Conservation (phyloP, 2,329 filamentous ascomycete species). For the Emergomyces orientalis region DNA sequence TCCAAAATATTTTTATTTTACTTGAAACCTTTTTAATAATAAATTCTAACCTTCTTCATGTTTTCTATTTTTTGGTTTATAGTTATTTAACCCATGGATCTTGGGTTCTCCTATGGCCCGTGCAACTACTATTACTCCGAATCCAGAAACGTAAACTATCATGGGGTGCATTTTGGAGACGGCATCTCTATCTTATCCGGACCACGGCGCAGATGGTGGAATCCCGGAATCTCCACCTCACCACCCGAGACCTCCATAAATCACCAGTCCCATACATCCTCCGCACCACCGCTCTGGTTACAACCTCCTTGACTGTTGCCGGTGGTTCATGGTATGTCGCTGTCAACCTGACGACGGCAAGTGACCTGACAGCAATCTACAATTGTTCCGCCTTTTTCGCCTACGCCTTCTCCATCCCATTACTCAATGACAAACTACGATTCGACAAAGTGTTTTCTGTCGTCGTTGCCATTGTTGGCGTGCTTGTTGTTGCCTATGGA, state of each 20-base stretch:
- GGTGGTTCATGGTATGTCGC: slow-evolving; percentile 94
- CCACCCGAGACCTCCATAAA: slow-evolving; percentile 28
- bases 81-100: slow-evolving; percentile 87
- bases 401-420: slow-evolving; percentile 87
- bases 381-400: slow-evolving; percentile 99
- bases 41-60: background rate
- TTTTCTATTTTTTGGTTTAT: slow-evolving; percentile 9
- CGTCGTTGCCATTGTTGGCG: slow-evolving; percentile 74
- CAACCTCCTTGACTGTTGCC: slow-evolving; percentile 76
- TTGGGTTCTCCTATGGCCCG: slow-evolving; percentile 82
- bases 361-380: slow-evolving; percentile 94
- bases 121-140: slow-evolving; percentile 70
- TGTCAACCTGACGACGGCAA: slow-evolving; percentile 84
- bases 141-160: slow-evolving; percentile 67
- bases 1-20: background rate
- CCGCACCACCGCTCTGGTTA: slow-evolving; percentile 70
- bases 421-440: slow-evolving; percentile 75
- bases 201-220: slow-evolving; percentile 78
- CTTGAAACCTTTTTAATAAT: background rate
- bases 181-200: slow-evolving; percentile 54
- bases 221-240: slow-evolving; percentile 61
- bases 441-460: slow-evolving; percentile 82
- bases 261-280: slow-evolving; percentile 64
- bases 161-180: slow-evolving; percentile 78
- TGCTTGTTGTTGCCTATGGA: slow-evolving; percentile 91